Evolutionary conservation across 306 rosid species (phyloP), one percentile per base, ranked within the genome.

Genomic region (Cicer cuneatum): DNA sequence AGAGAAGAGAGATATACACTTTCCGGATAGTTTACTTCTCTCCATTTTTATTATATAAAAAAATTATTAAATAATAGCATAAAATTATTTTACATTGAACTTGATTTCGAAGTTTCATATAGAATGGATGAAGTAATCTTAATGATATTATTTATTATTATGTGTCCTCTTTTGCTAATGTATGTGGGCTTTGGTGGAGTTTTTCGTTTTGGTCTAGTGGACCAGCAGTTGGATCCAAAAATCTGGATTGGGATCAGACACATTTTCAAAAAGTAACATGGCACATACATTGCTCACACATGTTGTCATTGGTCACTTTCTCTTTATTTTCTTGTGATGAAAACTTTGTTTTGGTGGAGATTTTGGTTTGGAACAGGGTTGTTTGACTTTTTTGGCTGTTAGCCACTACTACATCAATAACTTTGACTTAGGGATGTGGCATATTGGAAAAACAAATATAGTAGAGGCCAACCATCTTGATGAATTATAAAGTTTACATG

Each of bases 351-450:
- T 71, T 19, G 68, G 78, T 47, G 24, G 14, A 38, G 71, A 54
- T 76, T 75, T 76, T 75, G 52, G 59, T 75, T 76, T 75, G 52
- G 59, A 81, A 81, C 48, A 48, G 66, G 72, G 60, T 77, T 76
- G 71, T 77, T 77, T 82, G 82, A 71, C 85, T 82, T 77, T 77
- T 81, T 72, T 70, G 71, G 72, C 59, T 40, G 65, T 54, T 76
- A 24, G 74, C 70, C 56, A 81, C 49, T 76, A 76, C 64, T 52
- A 6, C 53, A 53, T 49, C 76, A 60, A 16, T 60, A 69, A 75
- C 81, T 69, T 24, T n/a, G 33, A 37, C 75, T 75, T 69, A 38
- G 51, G 65, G 64, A 68, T 74, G 70, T 7, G 24, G 37, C n/a
- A 7, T 80, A 15, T 75, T 57, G 5, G 4, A 19, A 7, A 13